phyloP scores from a whole-genome alignment of 106 monocot genomes.

The Dioscorea zingiberensis region DNA sequence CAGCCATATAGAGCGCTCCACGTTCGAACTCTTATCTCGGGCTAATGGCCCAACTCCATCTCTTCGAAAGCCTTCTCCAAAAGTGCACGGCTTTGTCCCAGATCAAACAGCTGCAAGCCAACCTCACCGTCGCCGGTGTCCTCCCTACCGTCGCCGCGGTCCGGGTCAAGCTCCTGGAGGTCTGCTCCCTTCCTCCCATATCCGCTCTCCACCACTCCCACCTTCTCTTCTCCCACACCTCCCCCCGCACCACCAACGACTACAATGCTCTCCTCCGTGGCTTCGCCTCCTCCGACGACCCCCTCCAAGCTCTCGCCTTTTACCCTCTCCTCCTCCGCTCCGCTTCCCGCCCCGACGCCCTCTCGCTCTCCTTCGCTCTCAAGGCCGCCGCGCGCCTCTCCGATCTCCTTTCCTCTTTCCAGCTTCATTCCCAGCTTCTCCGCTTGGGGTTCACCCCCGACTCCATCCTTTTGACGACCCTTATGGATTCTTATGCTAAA shows the following conservation, averaged over 20 bases:
- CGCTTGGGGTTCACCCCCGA: not conserved
- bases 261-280: constrained; percentile 11
- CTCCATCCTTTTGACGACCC: constrained; percentile 4
- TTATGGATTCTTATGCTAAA: constrained; percentile 3
- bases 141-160: not conserved
- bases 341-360: constrained; percentile 1
- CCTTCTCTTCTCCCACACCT: not conserved
- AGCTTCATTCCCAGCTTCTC: not conserved
- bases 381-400: constrained; percentile 2
- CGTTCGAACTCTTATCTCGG: no score
- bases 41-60: no score
- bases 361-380: not conserved
- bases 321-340: not conserved
- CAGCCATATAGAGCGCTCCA: no score
- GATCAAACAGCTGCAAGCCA: constrained; percentile 1
- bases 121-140: constrained; percentile 2
- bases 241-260: constrained; percentile 4
- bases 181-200: not conserved
- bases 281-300: not conserved
- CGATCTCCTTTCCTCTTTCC: not conserved
- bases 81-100: not conserved
- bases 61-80: not conserved
- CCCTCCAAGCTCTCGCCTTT: constrained; percentile 1
- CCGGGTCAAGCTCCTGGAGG: constrained; percentile 7
- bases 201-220: not conserved